Conservation (phyloP, 2,329 filamentous ascomycete species). For the Diaporthe sp. region DNA sequence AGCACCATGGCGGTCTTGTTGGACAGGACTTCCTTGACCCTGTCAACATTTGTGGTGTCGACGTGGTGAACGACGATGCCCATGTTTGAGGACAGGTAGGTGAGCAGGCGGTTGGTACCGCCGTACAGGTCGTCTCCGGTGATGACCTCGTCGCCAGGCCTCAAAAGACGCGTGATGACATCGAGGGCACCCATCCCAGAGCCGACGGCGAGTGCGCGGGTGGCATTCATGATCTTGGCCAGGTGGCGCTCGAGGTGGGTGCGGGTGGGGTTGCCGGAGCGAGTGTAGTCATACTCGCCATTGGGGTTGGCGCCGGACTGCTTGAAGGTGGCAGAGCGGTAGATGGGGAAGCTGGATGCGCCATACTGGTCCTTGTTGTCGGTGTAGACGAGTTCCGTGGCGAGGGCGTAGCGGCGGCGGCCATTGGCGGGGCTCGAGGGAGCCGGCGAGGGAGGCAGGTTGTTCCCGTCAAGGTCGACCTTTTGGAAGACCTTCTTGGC, state of each 20-base stretch:
- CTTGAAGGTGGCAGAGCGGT: slow-evolving; percentile 99
- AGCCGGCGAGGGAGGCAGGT: slow-evolving; percentile 90
- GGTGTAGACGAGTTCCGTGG: slow-evolving; percentile 96
- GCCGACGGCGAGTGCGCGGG: slow-evolving; percentile 89
- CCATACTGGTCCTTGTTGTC: slow-evolving; percentile 98
- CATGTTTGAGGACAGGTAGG: slow-evolving; percentile 88
- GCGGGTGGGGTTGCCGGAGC: slow-evolving; percentile 95
- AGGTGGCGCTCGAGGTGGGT: slow-evolving; percentile 96
- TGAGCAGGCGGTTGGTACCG: slow-evolving; percentile 91
- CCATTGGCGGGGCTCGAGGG: slow-evolving; percentile 90
- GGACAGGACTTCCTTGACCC: slow-evolving; percentile 75
- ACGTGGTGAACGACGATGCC: slow-evolving; percentile 96
- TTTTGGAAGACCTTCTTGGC: slow-evolving; percentile 61
- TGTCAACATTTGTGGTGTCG: slow-evolving; percentile 85
- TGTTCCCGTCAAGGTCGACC: slow-evolving; percentile 84
- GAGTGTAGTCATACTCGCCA: slow-evolving; percentile 97
- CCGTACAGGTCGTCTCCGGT: slow-evolving; percentile 98
- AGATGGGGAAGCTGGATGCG: slow-evolving; percentile 94
- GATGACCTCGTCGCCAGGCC: slow-evolving; percentile 95
- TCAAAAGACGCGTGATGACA: slow-evolving; percentile 90
- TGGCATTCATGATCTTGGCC: slow-evolving; percentile 98
- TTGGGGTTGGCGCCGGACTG: slow-evolving; percentile 83
- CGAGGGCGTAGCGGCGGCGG: slow-evolving; percentile 86
- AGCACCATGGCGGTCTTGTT: slow-evolving; percentile 94
- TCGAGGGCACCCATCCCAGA: slow-evolving; percentile 98